These are phyloP conservation scores for Calocybe cyanea DNA, from an alignment of 768 basidiomycete genomes.

Conservation along the genomic window DNA sequence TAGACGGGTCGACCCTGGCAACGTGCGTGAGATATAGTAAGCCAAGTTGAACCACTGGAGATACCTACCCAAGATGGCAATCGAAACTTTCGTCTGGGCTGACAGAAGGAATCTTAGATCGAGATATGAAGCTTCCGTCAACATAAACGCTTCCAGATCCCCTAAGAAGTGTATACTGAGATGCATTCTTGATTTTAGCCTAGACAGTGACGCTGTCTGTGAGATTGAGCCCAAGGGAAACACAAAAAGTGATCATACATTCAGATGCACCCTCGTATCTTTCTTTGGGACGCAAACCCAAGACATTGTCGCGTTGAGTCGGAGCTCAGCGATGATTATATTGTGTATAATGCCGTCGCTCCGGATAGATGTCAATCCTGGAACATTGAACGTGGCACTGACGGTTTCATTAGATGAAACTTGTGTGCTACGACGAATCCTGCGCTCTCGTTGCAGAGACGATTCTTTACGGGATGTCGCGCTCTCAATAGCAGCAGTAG, in stretches of 20 bases:
- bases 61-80: slow-evolving; percentile 23
- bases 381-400: slow-evolving; percentile 24
- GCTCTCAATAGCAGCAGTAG: not conserved
- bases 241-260: slow-evolving; percentile 9
- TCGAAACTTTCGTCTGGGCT: slow-evolving; percentile 26
- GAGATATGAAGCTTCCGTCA: slow-evolving; percentile 26
- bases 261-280: slow-evolving; percentile 21
- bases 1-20: slow-evolving; percentile 20
- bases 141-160: slow-evolving; percentile 24
- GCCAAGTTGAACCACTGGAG: not conserved
- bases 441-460: no score
- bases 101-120: slow-evolving; percentile 18
- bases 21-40: no score
- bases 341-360: slow-evolving; percentile 22
- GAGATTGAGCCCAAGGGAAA: not conserved
- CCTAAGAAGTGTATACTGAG: slow-evolving; percentile 20
- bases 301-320: slow-evolving; percentile 18
- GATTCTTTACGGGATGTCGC: no score
- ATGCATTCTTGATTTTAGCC: slow-evolving; percentile 26
- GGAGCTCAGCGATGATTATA: slow-evolving; percentile 23
- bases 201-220: slow-evolving; percentile 3
- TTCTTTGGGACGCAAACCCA: slow-evolving; percentile 25
- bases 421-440: not conserved
- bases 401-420: slow-evolving; percentile 18
- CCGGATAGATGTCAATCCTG: slow-evolving; percentile 21